A percentile compares a stretch with the other conserved stretches of the same genome.
phyloP scores from a whole-genome alignment of 768 basidiomycete genomes.

The Tremella fuciformis region DNA sequence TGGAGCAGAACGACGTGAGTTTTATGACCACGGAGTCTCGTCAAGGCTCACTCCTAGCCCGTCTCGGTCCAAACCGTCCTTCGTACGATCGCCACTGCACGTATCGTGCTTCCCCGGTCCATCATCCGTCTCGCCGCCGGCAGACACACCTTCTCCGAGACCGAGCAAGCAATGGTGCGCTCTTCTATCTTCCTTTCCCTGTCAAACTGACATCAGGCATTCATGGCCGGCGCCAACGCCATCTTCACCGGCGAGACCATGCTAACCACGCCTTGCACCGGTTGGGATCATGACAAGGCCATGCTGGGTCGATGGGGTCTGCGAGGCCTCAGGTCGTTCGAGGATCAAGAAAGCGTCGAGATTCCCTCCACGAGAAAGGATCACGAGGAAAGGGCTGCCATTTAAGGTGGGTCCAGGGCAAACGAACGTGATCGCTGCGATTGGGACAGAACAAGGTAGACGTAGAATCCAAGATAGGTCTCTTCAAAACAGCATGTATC shows the following conservation, averaged over 20 bases:
- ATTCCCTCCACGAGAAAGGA: constrained; percentile 7
- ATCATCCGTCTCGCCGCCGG: constrained; percentile 96
- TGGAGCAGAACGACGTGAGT: constrained; percentile 81
- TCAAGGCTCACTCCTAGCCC: constrained; percentile 57
- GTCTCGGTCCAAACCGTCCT: constrained; percentile 78
- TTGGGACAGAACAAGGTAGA: no score
- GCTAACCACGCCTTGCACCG: constrained; percentile 95
- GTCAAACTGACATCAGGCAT: constrained; percentile 52
- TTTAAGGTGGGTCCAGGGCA: no score
- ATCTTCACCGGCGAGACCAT: constrained; percentile 98
- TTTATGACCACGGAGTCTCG: not conserved
- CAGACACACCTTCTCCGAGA: constrained; percentile 78
- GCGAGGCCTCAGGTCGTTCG: constrained; percentile 85
- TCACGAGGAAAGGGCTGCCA: no score
- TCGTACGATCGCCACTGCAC: constrained; percentile 91
- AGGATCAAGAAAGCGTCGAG: constrained; percentile 56
- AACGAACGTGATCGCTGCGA: no score
- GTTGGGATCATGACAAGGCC: constrained; percentile 96
- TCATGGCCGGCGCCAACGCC: constrained; percentile 97
- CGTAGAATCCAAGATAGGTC: no score
- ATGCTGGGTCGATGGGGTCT: constrained; percentile 94
- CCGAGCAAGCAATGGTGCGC: constrained; percentile 87
- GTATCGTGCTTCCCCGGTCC: constrained; percentile 83
- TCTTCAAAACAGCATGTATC: no score
- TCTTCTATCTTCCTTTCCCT: not conserved